A percentile compares a stretch with the other conserved stretches of the same genome.
Conservation (phyloP, 2,329 filamentous ascomycete genomes). For the Nigrospora oryzae region DNA sequence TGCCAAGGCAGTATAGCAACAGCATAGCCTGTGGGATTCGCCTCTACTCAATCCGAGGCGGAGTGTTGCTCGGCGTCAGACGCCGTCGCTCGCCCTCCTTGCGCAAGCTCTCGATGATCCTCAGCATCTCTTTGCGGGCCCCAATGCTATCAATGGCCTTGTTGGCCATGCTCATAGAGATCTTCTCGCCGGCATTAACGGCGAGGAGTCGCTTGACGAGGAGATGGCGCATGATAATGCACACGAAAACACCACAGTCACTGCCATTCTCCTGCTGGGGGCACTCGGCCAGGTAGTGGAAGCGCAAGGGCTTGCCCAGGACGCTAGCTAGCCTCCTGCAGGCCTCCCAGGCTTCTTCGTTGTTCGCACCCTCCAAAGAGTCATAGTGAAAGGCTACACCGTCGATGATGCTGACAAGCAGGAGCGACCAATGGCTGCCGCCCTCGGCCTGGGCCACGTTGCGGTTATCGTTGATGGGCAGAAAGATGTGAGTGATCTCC, state of each 20-base stretch:
- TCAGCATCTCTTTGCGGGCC: slow-evolving; percentile 83
- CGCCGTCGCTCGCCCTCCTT: slow-evolving; percentile 78
- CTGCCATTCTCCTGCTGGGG: slow-evolving; percentile 88
- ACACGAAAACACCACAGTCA: slow-evolving; percentile 95
- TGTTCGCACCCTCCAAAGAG: slow-evolving; percentile 69
- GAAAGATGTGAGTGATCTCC: slow-evolving; percentile 82
- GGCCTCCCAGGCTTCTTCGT: slow-evolving; percentile 61
- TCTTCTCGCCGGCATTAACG: slow-evolving; percentile 74
- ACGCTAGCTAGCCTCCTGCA: slow-evolving; percentile 62
- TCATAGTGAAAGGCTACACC: slow-evolving; percentile 96
- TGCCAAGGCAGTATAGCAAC: too few relatives aligned
- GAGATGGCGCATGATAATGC: slow-evolving; percentile 90
- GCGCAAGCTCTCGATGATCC: slow-evolving; percentile 77
- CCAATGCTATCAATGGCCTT: slow-evolving; percentile 74
- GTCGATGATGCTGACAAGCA: slow-evolving; percentile 83
- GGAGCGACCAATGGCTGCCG: slow-evolving; percentile 88
- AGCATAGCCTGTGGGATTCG: too few relatives aligned
- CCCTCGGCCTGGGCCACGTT: slow-evolving; percentile 74
- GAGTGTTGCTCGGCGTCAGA: slow-evolving; percentile 28
- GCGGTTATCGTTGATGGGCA: slow-evolving; percentile 85
- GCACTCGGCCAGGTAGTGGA: slow-evolving; percentile 74
- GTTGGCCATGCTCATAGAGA: slow-evolving; percentile 87
- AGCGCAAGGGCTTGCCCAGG: slow-evolving; percentile 59
- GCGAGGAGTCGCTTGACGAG: slow-evolving; percentile 74
- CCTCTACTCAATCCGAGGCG: slow-evolving; percentile 33